Conservation (phyloP, 306 rosid genomes). For the Mucuna pruriens region DNA sequence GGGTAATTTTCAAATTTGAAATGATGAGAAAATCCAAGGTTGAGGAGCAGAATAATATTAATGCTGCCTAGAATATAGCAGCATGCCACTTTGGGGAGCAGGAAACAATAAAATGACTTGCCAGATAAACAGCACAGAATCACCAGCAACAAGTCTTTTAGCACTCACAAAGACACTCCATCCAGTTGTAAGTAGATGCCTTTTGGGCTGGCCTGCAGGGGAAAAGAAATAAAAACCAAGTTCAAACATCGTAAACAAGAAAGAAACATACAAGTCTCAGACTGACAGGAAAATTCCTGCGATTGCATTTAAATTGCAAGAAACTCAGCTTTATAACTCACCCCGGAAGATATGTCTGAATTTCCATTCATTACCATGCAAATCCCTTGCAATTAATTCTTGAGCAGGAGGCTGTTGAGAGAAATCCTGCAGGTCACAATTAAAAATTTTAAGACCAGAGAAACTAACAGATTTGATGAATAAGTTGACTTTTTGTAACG, state of each 20-base stretch:
- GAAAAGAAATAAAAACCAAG: slow-evolving; percentile 22
- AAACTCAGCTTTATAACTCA: slow-evolving; percentile 45
- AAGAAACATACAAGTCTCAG: slow-evolving; percentile 3
- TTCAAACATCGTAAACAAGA: slow-evolving; percentile 4
- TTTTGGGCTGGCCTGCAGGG: slow-evolving; percentile 94
- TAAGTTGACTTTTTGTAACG: background rate
- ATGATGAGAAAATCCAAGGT: background rate
- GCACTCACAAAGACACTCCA: slow-evolving; percentile 99
- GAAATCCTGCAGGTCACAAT: slow-evolving; percentile 70
- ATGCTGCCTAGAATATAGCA: background rate
- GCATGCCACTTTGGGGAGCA: background rate
- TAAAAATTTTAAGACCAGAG: background rate
- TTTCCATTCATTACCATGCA: slow-evolving; percentile 98
- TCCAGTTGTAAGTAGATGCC: slow-evolving; percentile 98
- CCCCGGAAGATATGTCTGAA: slow-evolving; percentile 99
- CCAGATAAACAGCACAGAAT: slow-evolving; percentile 97
- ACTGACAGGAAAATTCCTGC: background rate
- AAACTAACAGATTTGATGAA: background rate
- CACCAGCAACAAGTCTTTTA: slow-evolving; percentile 96
- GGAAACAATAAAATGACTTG: slow-evolving; percentile 41
- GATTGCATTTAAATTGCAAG: background rate
- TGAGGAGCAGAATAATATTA: background rate
- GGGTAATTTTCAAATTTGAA: background rate
- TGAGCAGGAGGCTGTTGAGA: slow-evolving; percentile 95
- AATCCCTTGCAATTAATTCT: slow-evolving; percentile 93